Base-by-base conservation (phyloP, 2,329 filamentous ascomycete species). In the Fusarium pilosicola region DNA sequence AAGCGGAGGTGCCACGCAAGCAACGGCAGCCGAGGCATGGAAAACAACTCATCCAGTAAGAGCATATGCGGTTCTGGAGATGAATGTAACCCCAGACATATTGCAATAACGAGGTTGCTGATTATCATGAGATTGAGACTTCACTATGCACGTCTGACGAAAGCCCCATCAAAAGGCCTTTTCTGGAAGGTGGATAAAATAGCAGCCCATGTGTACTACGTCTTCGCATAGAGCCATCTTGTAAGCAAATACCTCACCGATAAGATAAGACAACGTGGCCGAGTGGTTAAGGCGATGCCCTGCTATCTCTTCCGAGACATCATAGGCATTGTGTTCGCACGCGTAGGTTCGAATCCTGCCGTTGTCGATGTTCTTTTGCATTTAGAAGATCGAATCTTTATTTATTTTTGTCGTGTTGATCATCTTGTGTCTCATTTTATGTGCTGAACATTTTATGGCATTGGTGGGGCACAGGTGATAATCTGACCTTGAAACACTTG, bases 311-410 rank as follows among this genome's bases (percentile, higher is more conserved):
- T 54, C 24, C 2, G 62, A 67, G 65, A 67, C 65, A 68, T 68
- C 52, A 68, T 42, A 68, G 65, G 65, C 65, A 68, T 68, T 68
- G 65, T 68, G 65, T 67, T 68, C 65, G 65, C 65, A 68, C 65
- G 65, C 65, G 65, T 68, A 68, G 65, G 65, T 68, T 68, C 65
- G 62, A 68, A 68, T 68, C 65, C 65, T 68, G 65, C 65, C 65
- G 65, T 68, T 68, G 62, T 68, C 65, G 65, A 46, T 61, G 12
- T 6, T 13, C 28, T 49, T 46, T 56, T 41, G 36, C 5, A 18
- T 18, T 6, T 20, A 6, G 4, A 34, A 18, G 22, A 14, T 3
- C 14, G 1, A 2, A 4, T 24, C 9, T 24, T 6, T 3, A 14
- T 10, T 14, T 10, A 5, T 51, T 32, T 24, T 51, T 32, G 22